Evolutionary conservation across 2,329 filamentous ascomycete species (phyloP).

Genomic region (Paracoccidioides lutzii): DNA sequence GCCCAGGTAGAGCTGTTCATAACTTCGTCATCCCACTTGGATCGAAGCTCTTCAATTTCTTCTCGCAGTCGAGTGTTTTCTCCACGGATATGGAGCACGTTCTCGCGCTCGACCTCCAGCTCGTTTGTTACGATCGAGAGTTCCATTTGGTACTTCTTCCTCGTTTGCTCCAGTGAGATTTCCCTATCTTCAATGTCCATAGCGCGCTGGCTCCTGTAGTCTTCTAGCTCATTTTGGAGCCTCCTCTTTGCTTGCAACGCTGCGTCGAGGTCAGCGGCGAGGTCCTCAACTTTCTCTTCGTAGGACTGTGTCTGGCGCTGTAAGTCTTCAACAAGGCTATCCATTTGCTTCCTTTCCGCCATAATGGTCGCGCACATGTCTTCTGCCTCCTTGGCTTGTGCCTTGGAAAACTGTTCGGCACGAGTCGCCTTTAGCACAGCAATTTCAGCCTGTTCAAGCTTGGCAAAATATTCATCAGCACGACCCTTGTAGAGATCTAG

Average conservation of each 20-base stretch:
- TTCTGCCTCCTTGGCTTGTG: constrained; percentile 79
- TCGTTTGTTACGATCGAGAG: constrained; percentile 82
- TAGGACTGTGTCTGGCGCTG: constrained; percentile 80
- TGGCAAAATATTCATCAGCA: constrained; percentile 92
- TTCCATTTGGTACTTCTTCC: constrained; percentile 93
- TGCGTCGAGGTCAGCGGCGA: constrained; percentile 76
- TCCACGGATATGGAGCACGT: constrained; percentile 67
- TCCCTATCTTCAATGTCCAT: constrained; percentile 98
- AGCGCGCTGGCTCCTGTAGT: constrained; percentile 87
- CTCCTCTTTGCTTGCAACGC: constrained; percentile 83
- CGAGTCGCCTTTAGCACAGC: constrained; percentile 82
- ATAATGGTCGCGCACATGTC: constrained; percentile 82
- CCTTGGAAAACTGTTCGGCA: constrained; percentile 86
- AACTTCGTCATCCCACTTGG: constrained; percentile 97
- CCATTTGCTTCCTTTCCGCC: constrained; percentile 84
- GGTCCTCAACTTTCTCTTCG: constrained; percentile 82
- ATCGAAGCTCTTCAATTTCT: constrained; percentile 84
- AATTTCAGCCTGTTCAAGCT: constrained; percentile 93
- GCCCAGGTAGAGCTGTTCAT: constrained; percentile 97
- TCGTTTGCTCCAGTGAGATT: constrained; percentile 86
- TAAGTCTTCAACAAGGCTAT: constrained; percentile 73
- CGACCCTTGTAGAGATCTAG: constrained; percentile 81
- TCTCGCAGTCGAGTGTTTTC: constrained; percentile 85
- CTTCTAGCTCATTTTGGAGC: constrained; percentile 91
- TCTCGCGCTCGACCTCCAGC: constrained; percentile 84